Percentiles rank a stretch among this genome's conserved stretches.
phyloP scores from a whole-genome alignment of 78 protist species.

The Chrysochromulina tobinii region DNA sequence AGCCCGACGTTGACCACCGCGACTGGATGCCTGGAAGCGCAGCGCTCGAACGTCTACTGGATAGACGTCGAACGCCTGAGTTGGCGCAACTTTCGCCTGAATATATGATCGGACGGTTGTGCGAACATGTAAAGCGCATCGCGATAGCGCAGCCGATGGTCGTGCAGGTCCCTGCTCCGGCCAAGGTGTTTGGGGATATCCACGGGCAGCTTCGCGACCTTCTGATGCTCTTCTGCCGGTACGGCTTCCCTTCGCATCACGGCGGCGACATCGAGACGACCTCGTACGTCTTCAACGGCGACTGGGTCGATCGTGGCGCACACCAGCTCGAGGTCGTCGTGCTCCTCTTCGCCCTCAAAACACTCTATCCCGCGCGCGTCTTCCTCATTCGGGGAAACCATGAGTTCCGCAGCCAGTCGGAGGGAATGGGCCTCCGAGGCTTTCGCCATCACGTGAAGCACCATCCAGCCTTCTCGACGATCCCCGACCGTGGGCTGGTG shows the following conservation, averaged over 20 bases:
- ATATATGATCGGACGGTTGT: no score
- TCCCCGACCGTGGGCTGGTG: background rate
- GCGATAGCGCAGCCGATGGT: background rate
- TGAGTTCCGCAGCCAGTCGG: conserved; percentile 51
- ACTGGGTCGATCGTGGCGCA: conserved; percentile 74
- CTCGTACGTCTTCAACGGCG: conserved; percentile 67
- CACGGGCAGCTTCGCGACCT: conserved; percentile 22
- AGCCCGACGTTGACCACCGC: no score
- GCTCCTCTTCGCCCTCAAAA: conserved; percentile 44
- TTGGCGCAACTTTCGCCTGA: no score
- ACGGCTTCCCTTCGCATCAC: background rate
- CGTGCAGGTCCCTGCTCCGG: background rate
- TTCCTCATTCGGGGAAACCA: conserved; percentile 73
- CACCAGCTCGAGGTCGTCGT: conserved; percentile 53
- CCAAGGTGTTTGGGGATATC: background rate
- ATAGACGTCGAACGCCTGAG: no score
- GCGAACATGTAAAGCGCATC: no score
- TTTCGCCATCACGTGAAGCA: background rate
- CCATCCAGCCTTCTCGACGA: no score
- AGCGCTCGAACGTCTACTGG: no score
- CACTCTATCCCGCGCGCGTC: conserved; percentile 37
- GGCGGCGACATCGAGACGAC: conserved; percentile 21
- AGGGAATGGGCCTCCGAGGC: background rate
- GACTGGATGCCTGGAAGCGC: no score
- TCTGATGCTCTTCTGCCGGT: background rate